Evolutionary conservation across 2,329 filamentous ascomycete genomes (phyloP), one percentile per base, ranked within the genome.

Genomic region (Paramyrothecium roridum): DNA sequence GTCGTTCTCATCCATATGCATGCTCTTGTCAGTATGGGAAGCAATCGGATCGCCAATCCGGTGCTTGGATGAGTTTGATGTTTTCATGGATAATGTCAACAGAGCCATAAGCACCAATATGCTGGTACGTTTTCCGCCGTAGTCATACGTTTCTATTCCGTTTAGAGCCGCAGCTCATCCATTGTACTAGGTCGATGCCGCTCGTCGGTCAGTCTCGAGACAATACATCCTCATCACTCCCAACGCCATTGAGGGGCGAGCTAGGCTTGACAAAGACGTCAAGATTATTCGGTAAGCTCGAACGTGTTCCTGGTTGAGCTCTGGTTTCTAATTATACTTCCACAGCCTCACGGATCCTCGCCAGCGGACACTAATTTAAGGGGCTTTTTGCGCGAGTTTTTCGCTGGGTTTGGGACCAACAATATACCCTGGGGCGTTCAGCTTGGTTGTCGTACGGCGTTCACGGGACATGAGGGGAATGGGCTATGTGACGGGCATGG

Each of bases 51-150:
- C 92, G 19, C 93, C 93, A 1, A 88, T 99, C 57, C 86, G 95
- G 54, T 99, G 95, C 67, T 80, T 99, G 53, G 95, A 99, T 73
- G 95, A 99, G 73, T 99, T 98, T 68, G 95, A 99, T 70, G 95
- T 99, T 33, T 99, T 97, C 79, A 99, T 99, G 95, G 95, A 99
- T 73, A 91, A 89, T 63, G 91, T 98, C 56, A 99, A 99, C 72
- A 86, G 95, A 57, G 91, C 90, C 54, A 90, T 96, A 63, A 96
- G 91, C 68, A 96, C 96, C 64, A 89, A 90, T 59, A 91, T 99
- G 88, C 89, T 99, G 72, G 89, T 91, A 76, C 77, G 86, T 80
- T 47, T 2, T 10, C 26, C 10, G 26, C 10, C 26, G 4, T 33
- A 17, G 26, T 26, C 21, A 30, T 50, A 16, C 16, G 22, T 19